Conservation (phyloP, 2,329 filamentous ascomycete species). For the Penicillium corylophilum region DNA sequence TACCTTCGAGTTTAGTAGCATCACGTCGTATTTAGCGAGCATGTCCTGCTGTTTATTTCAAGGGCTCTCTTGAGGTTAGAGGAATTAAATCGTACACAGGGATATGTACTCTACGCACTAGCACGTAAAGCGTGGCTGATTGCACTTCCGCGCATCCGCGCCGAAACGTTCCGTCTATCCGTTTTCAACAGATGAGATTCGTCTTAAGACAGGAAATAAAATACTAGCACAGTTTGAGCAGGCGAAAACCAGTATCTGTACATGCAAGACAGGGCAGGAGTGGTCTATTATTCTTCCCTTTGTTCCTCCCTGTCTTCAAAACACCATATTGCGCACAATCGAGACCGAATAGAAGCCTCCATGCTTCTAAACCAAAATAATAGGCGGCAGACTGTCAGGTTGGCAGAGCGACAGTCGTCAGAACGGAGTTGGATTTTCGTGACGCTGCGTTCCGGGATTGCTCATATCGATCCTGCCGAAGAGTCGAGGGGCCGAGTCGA, state of each 20-base stretch:
- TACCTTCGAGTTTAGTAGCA: neutral
- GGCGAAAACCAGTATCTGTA: slow-evolving; percentile 43
- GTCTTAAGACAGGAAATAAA: slow-evolving; percentile 31
- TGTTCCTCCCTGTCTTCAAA: slow-evolving; percentile 22
- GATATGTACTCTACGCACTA: neutral
- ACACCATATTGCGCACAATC: slow-evolving; percentile 28
- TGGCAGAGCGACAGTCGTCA: slow-evolving; percentile 18
- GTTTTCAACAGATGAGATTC: slow-evolving; percentile 34
- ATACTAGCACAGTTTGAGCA: slow-evolving; percentile 39
- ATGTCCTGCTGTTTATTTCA: too few relatives aligned
- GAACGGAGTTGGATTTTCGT: slow-evolving; percentile 13
- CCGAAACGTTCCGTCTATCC: neutral
- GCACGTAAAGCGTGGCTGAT: neutral
- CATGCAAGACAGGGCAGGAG: slow-evolving; percentile 34
- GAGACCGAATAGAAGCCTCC: slow-evolving; percentile 14
- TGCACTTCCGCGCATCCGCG: neutral
- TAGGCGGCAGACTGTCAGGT: slow-evolving; percentile 21
- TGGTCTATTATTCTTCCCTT: slow-evolving; percentile 26
- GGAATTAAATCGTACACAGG: neutral
- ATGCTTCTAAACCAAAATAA: slow-evolving; percentile 23
- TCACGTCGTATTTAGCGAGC: too few relatives aligned
- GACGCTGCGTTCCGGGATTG: slow-evolving; percentile 3
- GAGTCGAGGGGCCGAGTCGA: slow-evolving; percentile 5
- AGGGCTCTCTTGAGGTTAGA: too few relatives aligned
- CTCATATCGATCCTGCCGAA: slow-evolving; percentile 9